phyloP scores from a whole-genome alignment of 345 rosid species.

The Eucalyptus virginea region DNA sequence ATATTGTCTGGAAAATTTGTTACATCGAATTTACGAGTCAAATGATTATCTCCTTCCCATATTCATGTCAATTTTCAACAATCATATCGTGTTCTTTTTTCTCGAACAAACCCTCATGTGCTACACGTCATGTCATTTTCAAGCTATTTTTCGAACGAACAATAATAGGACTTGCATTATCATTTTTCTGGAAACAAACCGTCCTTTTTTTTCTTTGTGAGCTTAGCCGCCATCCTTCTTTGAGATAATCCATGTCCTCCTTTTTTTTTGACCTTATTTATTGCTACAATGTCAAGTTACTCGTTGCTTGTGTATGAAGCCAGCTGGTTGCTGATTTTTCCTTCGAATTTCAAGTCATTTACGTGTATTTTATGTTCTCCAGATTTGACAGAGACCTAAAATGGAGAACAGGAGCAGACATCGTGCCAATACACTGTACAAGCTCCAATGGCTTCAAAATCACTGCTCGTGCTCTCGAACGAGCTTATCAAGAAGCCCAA shows the following conservation, averaged over 20 bases:
- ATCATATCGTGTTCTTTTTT: not conserved
- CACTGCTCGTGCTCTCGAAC: constrained; percentile 17
- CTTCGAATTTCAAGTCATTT: not conserved
- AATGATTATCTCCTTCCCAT: not conserved
- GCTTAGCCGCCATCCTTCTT: not conserved
- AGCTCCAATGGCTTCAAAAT: constrained; percentile 41
- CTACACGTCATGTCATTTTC: not conserved
- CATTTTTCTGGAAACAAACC: not conserved
- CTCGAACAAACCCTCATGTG: not conserved
- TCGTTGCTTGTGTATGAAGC: not conserved
- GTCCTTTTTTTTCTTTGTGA: not conserved
- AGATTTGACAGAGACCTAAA: constrained; percentile 52
- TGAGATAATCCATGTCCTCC: not conserved
- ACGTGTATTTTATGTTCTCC: not conserved
- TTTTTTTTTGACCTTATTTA: not conserved
- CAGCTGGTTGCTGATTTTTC: not conserved
- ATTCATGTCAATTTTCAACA: not conserved
- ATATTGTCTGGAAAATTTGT: not conserved
- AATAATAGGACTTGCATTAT: not conserved
- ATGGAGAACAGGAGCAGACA: constrained; percentile 46
- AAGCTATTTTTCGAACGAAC: not conserved
- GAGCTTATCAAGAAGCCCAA: not conserved
- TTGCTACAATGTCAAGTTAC: not conserved
- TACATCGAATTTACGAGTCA: not conserved
- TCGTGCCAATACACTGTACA: constrained; percentile 35